Base-by-base conservation (phyloP, 1,284 basidiomycete species). In the Ceratobasidium sp. region DNA sequence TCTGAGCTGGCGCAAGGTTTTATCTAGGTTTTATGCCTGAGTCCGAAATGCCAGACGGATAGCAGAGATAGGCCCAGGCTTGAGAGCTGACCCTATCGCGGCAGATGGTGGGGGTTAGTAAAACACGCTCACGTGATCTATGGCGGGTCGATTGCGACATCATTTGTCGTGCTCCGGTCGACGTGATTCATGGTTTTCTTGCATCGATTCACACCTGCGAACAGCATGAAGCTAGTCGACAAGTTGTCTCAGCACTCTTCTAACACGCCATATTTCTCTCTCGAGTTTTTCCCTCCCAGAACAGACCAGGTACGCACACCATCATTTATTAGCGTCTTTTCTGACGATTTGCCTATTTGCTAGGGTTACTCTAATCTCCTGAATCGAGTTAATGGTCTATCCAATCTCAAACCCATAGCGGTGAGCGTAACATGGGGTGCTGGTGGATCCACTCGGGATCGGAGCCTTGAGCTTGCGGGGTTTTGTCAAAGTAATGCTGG, bases 351-450 rank as follows among this genome's bases (percentile, higher is more conserved):
- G 56, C 27, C 34, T 31, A 19, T 39, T 29, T 19, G 13, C 19
- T 43, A 94, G 89, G 96, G 93, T 76, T 93, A 93, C 79, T 90
- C 92, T 79, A 97, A 97, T 81, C 85, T 97, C 31, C 85, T 94
- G 76, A 85, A 91, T 76, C 90, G 96, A 76, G 93, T 94, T 77
- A 87, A 88, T 37, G 88, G 95, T 66, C 84, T 98, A 64, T 84
- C 89, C 41, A 80, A 84, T 4, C 83, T 94, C 37, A 84, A 89
- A 22, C 95, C 95, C 13, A 83, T 95, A 13, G 93, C 92, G 39
- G 87, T 96, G 78, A 95, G 92, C 79, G 88, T 98, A 46, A 98
- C 96, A 79, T 98, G 96, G 96, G 96, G 96, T 63, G 95, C 96
- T 0, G 95, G 96, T n/a, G 96, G 98, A 0, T 90, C 91, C 7